Conservation (phyloP, 495 filamentous ascomycete genomes). For the Aspergillus cavernicola region DNA sequence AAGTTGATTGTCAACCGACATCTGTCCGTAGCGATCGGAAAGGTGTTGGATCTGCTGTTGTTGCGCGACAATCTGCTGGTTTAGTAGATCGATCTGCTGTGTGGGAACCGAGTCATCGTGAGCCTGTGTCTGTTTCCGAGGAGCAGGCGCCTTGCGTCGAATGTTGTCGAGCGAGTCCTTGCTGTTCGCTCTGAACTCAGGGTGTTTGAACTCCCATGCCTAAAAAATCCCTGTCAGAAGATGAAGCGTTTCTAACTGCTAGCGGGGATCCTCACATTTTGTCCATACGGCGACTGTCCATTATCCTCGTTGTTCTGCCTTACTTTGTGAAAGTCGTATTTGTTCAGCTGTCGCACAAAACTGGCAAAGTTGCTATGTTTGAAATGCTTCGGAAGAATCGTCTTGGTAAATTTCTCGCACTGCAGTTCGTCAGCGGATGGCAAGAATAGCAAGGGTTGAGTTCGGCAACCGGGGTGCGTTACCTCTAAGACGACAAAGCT, state of each 20-base stretch:
- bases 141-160: constrained; percentile 88
- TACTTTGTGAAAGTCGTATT: constrained; percentile 99
- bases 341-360: constrained; percentile 98
- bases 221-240: constrained; percentile 29
- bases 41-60: constrained; percentile 87
- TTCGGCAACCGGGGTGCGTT: constrained; percentile 20
- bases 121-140: constrained; percentile 65
- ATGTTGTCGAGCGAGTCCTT: constrained; percentile 98
- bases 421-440: constrained; percentile 30
- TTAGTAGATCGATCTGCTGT: constrained; percentile 86
- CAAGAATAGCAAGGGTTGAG: no score
- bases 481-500: constrained; percentile 98
- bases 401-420: constrained; percentile 98
- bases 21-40: constrained; percentile 78
- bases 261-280: constrained; percentile 61
- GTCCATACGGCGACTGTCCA: constrained; percentile 84
- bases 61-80: constrained; percentile 82
- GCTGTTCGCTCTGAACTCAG: constrained; percentile 91
- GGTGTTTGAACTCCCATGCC: constrained; percentile 99
- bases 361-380: constrained; percentile 99
- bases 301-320: constrained; percentile 93
- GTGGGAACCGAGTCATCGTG: constrained; percentile 72
- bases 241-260: not conserved
- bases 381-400: constrained; percentile 96
- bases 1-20: constrained; percentile 79